These are phyloP conservation scores for Microdochium bolleyi DNA, from an alignment of 2,329 filamentous ascomycete genomes.

Conservation along the genomic window DNA sequence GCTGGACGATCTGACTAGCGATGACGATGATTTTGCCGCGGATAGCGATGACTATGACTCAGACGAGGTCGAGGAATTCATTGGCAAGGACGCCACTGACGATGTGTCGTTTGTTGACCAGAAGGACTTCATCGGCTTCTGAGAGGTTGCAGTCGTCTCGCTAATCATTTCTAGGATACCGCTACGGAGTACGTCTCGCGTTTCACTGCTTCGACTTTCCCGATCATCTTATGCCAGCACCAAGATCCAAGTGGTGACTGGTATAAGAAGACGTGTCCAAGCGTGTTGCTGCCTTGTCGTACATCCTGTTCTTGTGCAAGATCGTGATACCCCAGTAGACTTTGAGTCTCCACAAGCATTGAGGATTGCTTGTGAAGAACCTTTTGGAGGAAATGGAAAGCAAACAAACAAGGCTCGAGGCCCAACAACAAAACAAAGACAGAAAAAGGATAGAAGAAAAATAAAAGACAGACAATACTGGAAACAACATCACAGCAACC, in stretches of 20 bases:
- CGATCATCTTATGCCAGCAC: background rate
- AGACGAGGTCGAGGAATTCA: slow-evolving; percentile 62
- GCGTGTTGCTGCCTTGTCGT: no score
- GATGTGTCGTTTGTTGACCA: slow-evolving; percentile 48
- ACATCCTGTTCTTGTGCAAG: no score
- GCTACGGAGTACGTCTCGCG: background rate
- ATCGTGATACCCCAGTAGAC: no score
- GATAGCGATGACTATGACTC: slow-evolving; percentile 76
- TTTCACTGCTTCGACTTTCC: background rate
- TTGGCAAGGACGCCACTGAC: slow-evolving; percentile 44
- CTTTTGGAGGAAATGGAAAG: no score
- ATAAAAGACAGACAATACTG: no score
- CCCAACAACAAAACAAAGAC: no score
- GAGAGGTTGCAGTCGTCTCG: slow-evolving; percentile 6
- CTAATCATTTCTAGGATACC: background rate
- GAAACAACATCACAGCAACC: no score
- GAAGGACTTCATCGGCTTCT: slow-evolving; percentile 51
- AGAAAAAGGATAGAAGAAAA: no score
- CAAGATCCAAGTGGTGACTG: background rate
- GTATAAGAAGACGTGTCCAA: background rate
- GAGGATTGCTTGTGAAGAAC: no score
- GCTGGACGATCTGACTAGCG: slow-evolving; percentile 67
- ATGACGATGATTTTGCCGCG: slow-evolving; percentile 60
- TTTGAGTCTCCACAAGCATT: no score
- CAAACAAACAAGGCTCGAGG: no score